These are phyloP conservation scores for Clavispora asparagi DNA, from an alignment of 805 yeast species.

Conservation along the genomic window DNA sequence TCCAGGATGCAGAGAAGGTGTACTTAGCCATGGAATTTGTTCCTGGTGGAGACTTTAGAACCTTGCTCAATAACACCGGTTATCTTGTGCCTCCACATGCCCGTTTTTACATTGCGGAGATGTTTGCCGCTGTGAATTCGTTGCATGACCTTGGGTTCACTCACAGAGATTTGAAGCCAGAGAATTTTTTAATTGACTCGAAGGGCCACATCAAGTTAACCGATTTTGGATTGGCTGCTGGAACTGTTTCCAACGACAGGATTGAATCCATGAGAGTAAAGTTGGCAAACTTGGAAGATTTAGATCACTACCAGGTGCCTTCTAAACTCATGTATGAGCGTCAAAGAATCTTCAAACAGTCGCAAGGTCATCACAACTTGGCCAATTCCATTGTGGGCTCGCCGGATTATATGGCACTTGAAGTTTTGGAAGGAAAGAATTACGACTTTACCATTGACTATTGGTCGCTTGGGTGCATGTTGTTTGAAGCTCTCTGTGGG, in stretches of 20 bases:
- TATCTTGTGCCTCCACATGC: conserved; percentile 92
- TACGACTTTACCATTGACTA: conserved; percentile 97
- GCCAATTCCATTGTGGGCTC: conserved; percentile 97
- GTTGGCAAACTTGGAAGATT: conserved; percentile 65
- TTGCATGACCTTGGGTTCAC: conserved; percentile 93
- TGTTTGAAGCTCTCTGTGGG: conserved; percentile 93
- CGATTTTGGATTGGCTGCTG: conserved; percentile 97
- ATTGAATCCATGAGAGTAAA: conserved; percentile 85
- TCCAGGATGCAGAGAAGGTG: conserved; percentile 86
- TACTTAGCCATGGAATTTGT: conserved; percentile 98
- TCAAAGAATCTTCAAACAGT: conserved; percentile 77
- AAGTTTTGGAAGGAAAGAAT: conserved; percentile 87
- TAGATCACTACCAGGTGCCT: conserved; percentile 52
- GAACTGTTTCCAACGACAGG: conserved; percentile 86
- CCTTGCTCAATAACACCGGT: conserved; percentile 88
- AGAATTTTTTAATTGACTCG: conserved; percentile 82
- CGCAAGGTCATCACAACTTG: conserved; percentile 74
- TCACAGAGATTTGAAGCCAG: conserved; percentile 95
- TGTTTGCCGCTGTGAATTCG: conserved; percentile 93
- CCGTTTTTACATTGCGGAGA: conserved; percentile 88
- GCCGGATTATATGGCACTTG: conserved; percentile 98
- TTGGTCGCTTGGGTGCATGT: conserved; percentile 98
- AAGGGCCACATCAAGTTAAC: conserved; percentile 91
- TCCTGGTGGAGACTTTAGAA: conserved; percentile 99
- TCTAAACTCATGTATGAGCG: conserved; percentile 81